Evolutionary conservation across 2,329 filamentous ascomycete species (phyloP).

Genomic region (Sclerotinia subarctica): DNA sequence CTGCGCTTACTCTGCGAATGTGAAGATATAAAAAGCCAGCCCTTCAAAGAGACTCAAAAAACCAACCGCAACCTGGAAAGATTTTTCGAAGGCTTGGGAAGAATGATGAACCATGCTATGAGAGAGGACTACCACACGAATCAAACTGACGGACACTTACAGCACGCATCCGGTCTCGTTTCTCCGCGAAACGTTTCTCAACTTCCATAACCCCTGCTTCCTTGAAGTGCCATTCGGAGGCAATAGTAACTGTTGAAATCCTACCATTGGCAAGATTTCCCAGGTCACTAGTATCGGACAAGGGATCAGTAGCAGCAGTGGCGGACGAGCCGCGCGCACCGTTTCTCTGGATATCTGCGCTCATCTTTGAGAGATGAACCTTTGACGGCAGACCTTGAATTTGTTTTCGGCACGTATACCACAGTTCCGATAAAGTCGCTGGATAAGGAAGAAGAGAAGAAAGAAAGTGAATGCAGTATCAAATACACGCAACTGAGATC

Average conservation of each 20-base stretch:
- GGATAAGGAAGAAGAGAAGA: background rate
- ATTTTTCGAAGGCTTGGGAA: background rate
- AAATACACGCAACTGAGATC: background rate
- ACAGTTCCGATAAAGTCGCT: background rate
- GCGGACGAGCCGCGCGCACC: background rate
- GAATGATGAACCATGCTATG: background rate
- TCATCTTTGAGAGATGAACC: background rate
- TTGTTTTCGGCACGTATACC: background rate
- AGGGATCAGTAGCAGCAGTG: constrained; percentile 6
- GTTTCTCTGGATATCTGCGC: background rate
- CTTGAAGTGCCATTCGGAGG: constrained; percentile 30
- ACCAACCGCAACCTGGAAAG: background rate
- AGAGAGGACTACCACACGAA: background rate
- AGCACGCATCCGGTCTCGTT: background rate
- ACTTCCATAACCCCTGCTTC: constrained; percentile 28
- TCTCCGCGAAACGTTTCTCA: constrained; percentile 24
- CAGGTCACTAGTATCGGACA: background rate
- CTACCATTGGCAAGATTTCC: background rate
- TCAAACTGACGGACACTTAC: background rate
- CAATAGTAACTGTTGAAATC: constrained; percentile 21
- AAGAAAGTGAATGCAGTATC: background rate
- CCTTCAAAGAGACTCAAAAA: background rate
- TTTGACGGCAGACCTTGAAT: background rate
- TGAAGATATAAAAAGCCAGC: background rate
- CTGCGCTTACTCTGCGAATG: background rate